These are phyloP conservation scores for Neoboletus brunneissimus DNA, from an alignment of 768 basidiomycete species.

Conservation along the genomic window DNA sequence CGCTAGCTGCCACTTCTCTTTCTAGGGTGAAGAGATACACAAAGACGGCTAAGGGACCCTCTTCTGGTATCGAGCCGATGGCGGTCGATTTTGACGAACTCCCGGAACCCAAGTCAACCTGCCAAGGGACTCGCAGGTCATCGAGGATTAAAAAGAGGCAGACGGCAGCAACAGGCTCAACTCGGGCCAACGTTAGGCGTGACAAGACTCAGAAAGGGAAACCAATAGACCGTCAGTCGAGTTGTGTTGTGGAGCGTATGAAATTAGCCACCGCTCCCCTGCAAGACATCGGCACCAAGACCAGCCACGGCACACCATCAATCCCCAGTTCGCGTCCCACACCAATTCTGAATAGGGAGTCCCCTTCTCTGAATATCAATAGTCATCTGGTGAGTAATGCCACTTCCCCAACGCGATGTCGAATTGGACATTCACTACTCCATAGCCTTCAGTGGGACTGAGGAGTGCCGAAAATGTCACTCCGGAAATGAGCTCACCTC, in stretches of 20 bases:
- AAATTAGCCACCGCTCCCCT: not conserved
- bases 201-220: constrained; percentile 12
- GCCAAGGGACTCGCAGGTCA: constrained; percentile 14
- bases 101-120: constrained; percentile 15
- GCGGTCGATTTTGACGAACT: constrained; percentile 34
- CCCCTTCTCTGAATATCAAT: not conserved
- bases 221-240: not conserved
- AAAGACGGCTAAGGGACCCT: constrained; percentile 34
- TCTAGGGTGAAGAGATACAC: constrained; percentile 31
- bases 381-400: constrained; percentile 8
- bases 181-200: constrained; percentile 29
- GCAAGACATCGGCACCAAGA: not conserved
- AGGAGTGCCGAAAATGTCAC: not conserved
- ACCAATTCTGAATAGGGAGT: not conserved
- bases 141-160: constrained; percentile 18
- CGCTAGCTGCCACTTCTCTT: not conserved
- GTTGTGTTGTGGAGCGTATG: not conserved
- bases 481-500: not conserved
- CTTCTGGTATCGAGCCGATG: constrained; percentile 19
- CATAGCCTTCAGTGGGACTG: not conserved
- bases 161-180: not conserved
- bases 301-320: not conserved
- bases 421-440: not conserved
- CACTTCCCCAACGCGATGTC: not conserved
- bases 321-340: not conserved